phyloP scores from a whole-genome alignment of 2,329 filamentous ascomycete genomes.

The Scopulariopsis brevicaulis region DNA sequence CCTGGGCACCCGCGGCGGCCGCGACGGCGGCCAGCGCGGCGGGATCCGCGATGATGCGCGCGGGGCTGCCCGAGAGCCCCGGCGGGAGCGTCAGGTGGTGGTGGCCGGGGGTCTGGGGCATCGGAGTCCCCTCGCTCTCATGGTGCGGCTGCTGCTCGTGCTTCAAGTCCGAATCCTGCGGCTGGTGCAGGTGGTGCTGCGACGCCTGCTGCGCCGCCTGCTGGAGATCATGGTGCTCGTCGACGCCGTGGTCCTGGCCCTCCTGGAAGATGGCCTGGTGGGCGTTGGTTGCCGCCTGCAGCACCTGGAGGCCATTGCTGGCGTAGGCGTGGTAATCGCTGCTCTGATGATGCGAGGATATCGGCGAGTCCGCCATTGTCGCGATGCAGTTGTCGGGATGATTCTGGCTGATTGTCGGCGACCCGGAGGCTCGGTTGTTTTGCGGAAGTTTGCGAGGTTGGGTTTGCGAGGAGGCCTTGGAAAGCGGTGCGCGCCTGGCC shows the following conservation, averaged over 20 bases:
- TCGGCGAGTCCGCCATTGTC: slow-evolving; percentile 4
- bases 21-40: slow-evolving; percentile 5
- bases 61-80: not conserved
- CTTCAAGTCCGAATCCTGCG: slow-evolving; percentile 9
- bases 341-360: not conserved
- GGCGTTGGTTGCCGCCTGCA: slow-evolving; percentile 32
- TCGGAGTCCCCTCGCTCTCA: not conserved
- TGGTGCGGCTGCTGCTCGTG: slow-evolving; percentile 8
- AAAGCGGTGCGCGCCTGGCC: not conserved
- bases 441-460: slow-evolving; percentile 4
- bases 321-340: slow-evolving; percentile 24
- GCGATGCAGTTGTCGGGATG: slow-evolving; percentile 1
- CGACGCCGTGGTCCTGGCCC: slow-evolving; percentile 22
- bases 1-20: slow-evolving; percentile 1
- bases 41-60: slow-evolving; percentile 5
- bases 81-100: slow-evolving; percentile 2
- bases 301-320: slow-evolving; percentile 32
- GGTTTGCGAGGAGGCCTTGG: not conserved
- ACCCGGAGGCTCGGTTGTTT: slow-evolving; percentile 4
- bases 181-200: slow-evolving; percentile 13
- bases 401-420: slow-evolving; percentile 6
- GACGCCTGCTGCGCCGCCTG: slow-evolving; percentile 24
- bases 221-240: slow-evolving; percentile 24
- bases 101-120: slow-evolving; percentile 1
- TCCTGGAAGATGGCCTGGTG: slow-evolving; percentile 26